phyloP scores from a whole-genome alignment of 2,329 filamentous ascomycete species.

The Fusarium subglutinans region DNA sequence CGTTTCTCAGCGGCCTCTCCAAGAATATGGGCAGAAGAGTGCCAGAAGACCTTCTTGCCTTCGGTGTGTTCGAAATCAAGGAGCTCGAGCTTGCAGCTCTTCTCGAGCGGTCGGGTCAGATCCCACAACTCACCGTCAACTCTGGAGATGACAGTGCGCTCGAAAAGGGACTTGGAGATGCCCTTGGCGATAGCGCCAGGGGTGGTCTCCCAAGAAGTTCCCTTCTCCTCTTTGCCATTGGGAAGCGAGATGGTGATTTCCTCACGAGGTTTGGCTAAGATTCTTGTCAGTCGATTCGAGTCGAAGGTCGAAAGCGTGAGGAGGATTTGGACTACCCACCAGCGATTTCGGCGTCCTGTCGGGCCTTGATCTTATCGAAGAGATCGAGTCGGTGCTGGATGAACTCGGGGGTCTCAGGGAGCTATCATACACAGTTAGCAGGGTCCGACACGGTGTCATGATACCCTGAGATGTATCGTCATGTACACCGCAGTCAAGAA shows the following conservation, averaged over 20 bases:
- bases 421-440: constrained; percentile 42
- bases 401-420: constrained; percentile 72
- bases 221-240: constrained; percentile 75
- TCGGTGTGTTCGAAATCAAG: constrained; percentile 75
- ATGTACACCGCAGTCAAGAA: not conserved
- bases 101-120: constrained; percentile 87
- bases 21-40: constrained; percentile 94
- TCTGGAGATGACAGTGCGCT: constrained; percentile 86
- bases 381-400: constrained; percentile 85
- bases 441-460: constrained; percentile 4
- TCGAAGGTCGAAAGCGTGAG: not conserved
- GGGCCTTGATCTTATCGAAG: constrained; percentile 88
- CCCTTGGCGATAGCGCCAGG: constrained; percentile 79
- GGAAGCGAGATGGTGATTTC: constrained; percentile 78
- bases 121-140: constrained; percentile 92
- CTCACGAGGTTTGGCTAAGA: constrained; percentile 72
- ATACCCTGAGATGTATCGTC: constrained; percentile 1
- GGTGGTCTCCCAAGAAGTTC: constrained; percentile 91
- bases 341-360: constrained; percentile 78
- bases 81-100: constrained; percentile 84
- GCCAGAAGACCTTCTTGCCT: constrained; percentile 95
- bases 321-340: constrained; percentile 43
- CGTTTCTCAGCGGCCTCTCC: constrained; percentile 92
- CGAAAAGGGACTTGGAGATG: constrained; percentile 86
- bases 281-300: constrained; percentile 35